A percentile compares a stretch with the other conserved stretches of the same genome.
phyloP scores from a whole-genome alignment of 2,329 filamentous ascomycete genomes.

The Arachnomyces sp. region DNA sequence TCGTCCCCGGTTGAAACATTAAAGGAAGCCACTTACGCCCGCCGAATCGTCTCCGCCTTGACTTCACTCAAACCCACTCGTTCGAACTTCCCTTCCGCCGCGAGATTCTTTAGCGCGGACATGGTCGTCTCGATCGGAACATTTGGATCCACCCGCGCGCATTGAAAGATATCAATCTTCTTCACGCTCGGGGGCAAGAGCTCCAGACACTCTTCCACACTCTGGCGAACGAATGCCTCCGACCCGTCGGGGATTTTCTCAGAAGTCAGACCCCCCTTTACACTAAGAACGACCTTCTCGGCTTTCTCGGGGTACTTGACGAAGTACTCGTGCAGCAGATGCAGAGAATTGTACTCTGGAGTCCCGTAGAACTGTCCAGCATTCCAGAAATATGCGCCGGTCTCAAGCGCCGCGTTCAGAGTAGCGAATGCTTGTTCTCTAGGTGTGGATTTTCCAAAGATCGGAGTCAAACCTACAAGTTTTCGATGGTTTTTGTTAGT shows the following conservation, averaged over 20 bases:
- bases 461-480: constrained; percentile 19
- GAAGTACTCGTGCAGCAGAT: constrained; percentile 57
- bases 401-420: constrained; percentile 47
- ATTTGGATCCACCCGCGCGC: constrained; percentile 49
- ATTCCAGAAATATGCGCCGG: constrained; percentile 51
- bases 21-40: too few species aligned
- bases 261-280: constrained; percentile 51
- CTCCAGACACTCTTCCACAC: constrained; percentile 51
- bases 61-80: constrained; percentile 39
- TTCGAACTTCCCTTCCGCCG: constrained; percentile 38
- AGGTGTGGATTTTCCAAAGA: constrained; percentile 12
- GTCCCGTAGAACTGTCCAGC: constrained; percentile 59
- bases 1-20: too few species aligned
- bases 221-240: constrained; percentile 48
- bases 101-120: constrained; percentile 28
- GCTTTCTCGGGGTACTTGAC: constrained; percentile 57
- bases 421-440: constrained; percentile 40
- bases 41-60: too few species aligned
- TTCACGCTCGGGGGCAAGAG: constrained; percentile 51
- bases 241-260: constrained; percentile 42
- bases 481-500: too few species aligned
- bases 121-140: constrained; percentile 43
- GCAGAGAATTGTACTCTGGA: constrained; percentile 50
- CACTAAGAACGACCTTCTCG: constrained; percentile 52
- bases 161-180: constrained; percentile 55